Conservation (phyloP, 768 basidiomycete genomes). For the Coprinopsis cinerea region DNA sequence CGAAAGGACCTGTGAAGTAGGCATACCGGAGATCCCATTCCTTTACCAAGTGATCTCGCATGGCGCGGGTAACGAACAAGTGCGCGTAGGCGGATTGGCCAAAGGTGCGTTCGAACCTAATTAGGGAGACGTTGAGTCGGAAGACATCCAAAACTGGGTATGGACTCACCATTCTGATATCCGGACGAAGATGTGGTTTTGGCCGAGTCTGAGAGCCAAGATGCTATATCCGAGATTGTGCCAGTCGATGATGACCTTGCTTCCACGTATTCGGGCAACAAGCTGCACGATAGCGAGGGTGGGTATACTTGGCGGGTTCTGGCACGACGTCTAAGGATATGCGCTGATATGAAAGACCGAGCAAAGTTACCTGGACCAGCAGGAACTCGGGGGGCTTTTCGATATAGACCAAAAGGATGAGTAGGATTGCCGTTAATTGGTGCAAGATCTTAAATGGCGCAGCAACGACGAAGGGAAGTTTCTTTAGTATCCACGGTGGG, state of each 20-base stretch:
- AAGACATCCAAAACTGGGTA: not conserved
- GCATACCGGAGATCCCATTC: constrained; percentile 77
- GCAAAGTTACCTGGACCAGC: constrained; percentile 72
- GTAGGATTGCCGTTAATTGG: constrained; percentile 60
- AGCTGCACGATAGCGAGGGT: constrained; percentile 84
- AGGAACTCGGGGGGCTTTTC: constrained; percentile 74
- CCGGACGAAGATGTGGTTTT: constrained; percentile 59
- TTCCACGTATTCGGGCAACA: constrained; percentile 58
- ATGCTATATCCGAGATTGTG: constrained; percentile 97
- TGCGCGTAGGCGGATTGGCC: constrained; percentile 83
- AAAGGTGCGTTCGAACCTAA: constrained; percentile 80
- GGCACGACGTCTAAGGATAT: not conserved
- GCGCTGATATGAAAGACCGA: not conserved
- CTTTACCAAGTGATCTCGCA: constrained; percentile 63
- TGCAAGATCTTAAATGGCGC: constrained; percentile 78
- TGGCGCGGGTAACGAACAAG: constrained; percentile 87
- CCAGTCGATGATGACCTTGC: constrained; percentile 96
- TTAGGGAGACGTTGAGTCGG: not conserved
- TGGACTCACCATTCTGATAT: constrained; percentile 64
- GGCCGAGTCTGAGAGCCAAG: constrained; percentile 75
- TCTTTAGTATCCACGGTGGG: constrained; percentile 47
- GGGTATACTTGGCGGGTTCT: constrained; percentile 98
- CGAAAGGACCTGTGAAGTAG: not conserved
- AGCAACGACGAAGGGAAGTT: constrained; percentile 60
- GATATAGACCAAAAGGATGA: constrained; percentile 54